Conservation (phyloP, 768 basidiomycete species). For the Boletellus sp. region DNA sequence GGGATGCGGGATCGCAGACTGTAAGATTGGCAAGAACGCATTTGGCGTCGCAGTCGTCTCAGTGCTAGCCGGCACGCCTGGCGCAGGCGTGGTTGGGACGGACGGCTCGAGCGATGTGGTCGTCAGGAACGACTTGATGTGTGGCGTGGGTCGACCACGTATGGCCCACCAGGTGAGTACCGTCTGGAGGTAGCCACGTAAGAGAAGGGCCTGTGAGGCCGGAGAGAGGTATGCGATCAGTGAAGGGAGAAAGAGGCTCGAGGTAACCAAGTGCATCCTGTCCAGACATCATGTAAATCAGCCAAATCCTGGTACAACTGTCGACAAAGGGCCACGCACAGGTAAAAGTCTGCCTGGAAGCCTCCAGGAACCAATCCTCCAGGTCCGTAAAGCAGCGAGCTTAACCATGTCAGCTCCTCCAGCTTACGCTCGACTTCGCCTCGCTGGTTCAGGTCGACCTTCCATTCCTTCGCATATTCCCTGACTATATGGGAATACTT, state of each 20-base stretch:
- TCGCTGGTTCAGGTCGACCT: conserved; percentile 32
- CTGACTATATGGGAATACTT: conserved; percentile 1
- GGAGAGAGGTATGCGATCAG: conserved; percentile 15
- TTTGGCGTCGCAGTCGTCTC: conserved; percentile 30
- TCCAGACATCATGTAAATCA: neutral
- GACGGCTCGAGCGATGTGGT: conserved; percentile 21
- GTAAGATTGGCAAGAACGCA: conserved; percentile 38
- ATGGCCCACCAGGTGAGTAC: conserved; percentile 29
- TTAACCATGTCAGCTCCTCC: conserved; percentile 60
- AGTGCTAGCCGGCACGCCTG: conserved; percentile 2
- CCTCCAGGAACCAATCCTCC: conserved; percentile 56
- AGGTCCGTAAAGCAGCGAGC: conserved; percentile 51
- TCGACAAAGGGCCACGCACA: conserved; percentile 37
- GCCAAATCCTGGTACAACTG: no score
- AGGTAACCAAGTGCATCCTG: conserved; percentile 31
- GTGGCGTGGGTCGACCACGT: conserved; percentile 28
- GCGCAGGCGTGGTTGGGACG: neutral
- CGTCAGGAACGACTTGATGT: conserved; percentile 31
- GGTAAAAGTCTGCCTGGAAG: conserved; percentile 41
- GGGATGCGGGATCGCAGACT: conserved; percentile 35
- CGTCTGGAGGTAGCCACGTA: conserved; percentile 28
- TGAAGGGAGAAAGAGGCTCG: conserved; percentile 29
- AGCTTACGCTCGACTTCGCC: conserved; percentile 50
- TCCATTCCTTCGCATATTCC: conserved; percentile 40
- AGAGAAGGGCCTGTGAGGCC: conserved; percentile 21